Evolutionary conservation across 768 basidiomycete genomes (phyloP), one percentile per base, ranked within the genome.

Genomic region (Russula emetica): DNA sequence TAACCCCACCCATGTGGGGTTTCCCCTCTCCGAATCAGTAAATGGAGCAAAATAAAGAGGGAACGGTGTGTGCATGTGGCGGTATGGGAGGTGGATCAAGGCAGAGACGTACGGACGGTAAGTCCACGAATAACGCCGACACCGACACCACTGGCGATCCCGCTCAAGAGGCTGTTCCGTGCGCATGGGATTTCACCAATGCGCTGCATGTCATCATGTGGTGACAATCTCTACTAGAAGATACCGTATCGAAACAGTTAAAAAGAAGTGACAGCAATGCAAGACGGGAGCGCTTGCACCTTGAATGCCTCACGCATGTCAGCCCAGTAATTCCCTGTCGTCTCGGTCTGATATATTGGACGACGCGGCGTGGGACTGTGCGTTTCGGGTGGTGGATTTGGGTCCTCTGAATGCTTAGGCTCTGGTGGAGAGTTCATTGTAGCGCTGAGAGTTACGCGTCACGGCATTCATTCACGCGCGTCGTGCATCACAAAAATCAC

Each of bases 81-180:
- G 6, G 56, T 50, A n/a, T n/a, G 32, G 32, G 34, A 36, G 34
- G 20, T 6, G 11, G 5, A 7, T 7, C 14, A 44, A 45, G 9
- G 18, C 52, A 24, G 24, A 22, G 56, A 78, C 85, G 61, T 72
- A 90, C 90, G 77, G 13, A 83, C 75, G 69, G 81, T 81, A 69
- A 91, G 74, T 3, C 84, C 86, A 60, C 90, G 82, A 59, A 92
- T 83, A 60, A 88, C 77, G 22, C 91, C 92, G 60, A 93, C 82
- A 1, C 89, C 91, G 1, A 79, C 80, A 16, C 91, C 91, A 62
- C 87, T 85, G n/a, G 85, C 87, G 68, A 93, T 92, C 16, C 91
- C 91, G 57, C 80, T 82, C 67, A 93, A 75, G 42, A 93, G 75
- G 71, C 87, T 87, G 64, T 82, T 87, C 42, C 92, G 80, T 54